A percentile compares a stretch with the other conserved stretches of the same genome.
These are phyloP conservation scores for Pleurotus eryngii DNA, from an alignment of 768 basidiomycete species.

Conservation along the genomic window DNA sequence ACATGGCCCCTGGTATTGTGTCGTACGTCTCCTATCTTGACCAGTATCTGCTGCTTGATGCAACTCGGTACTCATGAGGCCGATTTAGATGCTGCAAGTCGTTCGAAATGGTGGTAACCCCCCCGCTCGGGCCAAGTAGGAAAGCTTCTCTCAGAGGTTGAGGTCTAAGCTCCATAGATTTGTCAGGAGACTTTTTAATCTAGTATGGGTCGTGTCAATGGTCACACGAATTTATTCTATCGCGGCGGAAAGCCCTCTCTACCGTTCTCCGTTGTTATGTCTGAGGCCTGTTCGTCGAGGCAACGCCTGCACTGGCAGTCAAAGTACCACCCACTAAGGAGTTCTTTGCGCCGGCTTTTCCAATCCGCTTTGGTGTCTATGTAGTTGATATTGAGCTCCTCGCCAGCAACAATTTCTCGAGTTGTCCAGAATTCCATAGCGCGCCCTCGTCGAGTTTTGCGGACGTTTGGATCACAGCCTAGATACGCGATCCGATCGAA, in stretches of 20 bases:
- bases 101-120: constrained; percentile 24
- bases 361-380: constrained; percentile 23
- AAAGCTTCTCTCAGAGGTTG: constrained; percentile 10
- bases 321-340: constrained; percentile 55
- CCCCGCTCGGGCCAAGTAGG: constrained; percentile 21
- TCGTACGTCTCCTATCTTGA: not conserved
- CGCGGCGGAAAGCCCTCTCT: not conserved
- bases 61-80: too few species aligned
- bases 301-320: constrained; percentile 49
- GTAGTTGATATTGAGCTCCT: constrained; percentile 61
- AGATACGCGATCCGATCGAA: not conserved
- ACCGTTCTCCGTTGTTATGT: not conserved
- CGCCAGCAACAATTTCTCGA: constrained; percentile 39
- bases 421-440: constrained; percentile 44
- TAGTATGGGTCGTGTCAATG: not conserved
- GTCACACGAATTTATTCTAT: not conserved
- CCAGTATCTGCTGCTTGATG: too few species aligned
- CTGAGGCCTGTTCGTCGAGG: constrained; percentile 21
- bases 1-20: constrained; percentile 5
- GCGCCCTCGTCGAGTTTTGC: constrained; percentile 42
- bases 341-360: constrained; percentile 33
- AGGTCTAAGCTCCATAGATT: not conserved
- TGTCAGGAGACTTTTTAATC: not conserved
- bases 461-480: constrained; percentile 55
- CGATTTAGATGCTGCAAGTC: constrained; percentile 17